Percentiles rank a stretch among this genome's conserved stretches.
These are phyloP conservation scores for Monilinia laxa DNA, from an alignment of 2,329 filamentous ascomycete species.

Conservation along the genomic window DNA sequence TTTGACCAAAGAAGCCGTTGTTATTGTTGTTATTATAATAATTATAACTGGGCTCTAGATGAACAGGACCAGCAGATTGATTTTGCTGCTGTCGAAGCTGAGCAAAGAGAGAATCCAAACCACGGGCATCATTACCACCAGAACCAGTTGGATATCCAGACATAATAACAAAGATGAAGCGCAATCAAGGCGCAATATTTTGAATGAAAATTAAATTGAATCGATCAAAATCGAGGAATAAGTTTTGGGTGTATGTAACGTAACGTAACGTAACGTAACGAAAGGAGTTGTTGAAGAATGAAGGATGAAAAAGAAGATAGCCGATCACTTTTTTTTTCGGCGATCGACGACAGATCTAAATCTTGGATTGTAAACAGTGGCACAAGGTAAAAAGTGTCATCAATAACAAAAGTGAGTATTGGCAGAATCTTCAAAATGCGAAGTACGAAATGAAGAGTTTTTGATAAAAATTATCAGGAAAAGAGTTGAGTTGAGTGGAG, in stretches of 20 bases:
- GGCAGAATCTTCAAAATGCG: not conserved
- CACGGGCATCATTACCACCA: slow-evolving; percentile 31
- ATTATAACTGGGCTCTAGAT: slow-evolving; percentile 37
- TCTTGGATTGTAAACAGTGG: slow-evolving; percentile 17
- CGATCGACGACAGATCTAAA: slow-evolving; percentile 25
- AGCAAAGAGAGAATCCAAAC: slow-evolving; percentile 40
- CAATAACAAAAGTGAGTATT: slow-evolving; percentile 13
- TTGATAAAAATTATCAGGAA: slow-evolving; percentile 16
- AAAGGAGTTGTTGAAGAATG: slow-evolving; percentile 23
- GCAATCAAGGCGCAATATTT: slow-evolving; percentile 38
- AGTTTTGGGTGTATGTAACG: slow-evolving; percentile 16
- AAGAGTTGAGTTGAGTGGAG: not conserved
- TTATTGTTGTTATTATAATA: slow-evolving; percentile 36
- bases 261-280: too few species aligned
- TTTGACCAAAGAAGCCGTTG: slow-evolving; percentile 36
- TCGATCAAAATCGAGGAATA: slow-evolving; percentile 32
- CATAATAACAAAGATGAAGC: slow-evolving; percentile 38
- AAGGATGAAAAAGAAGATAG: slow-evolving; percentile 15
- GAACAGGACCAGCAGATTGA: slow-evolving; percentile 29
- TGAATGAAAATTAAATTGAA: slow-evolving; percentile 31
- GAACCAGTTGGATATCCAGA: slow-evolving; percentile 40
- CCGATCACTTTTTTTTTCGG: slow-evolving; percentile 8
- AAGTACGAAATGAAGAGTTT: slow-evolving; percentile 9
- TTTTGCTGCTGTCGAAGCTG: slow-evolving; percentile 39
- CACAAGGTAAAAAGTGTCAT: slow-evolving; percentile 22